Evolutionary conservation across 2,329 filamentous ascomycete species (phyloP), one percentile per base, ranked within the genome.

Genomic region (Botrytis elliptica): DNA sequence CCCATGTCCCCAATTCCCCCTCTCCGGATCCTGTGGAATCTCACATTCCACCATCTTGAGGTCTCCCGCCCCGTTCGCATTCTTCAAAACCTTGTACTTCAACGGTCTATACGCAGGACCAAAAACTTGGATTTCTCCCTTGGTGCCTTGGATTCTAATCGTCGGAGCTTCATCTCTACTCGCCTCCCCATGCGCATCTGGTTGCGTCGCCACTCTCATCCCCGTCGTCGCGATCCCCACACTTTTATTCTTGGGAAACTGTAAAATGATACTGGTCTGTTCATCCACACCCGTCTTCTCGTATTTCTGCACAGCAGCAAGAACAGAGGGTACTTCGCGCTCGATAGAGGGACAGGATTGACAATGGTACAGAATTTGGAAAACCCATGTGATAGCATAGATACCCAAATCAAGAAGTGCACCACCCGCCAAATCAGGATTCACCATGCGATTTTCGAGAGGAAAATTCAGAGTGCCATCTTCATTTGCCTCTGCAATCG

Each of bases 381-480:
- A 92, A 59, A 91, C 86, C 91, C 91, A 93, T 20, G 90, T 92
- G 72, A 93, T 80, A 60, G 88, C 85, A 81, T 93, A 93, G 78
- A 93, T 90, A 22, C 91, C 91, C 70, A 93, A 83, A 82, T 93
- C 91, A 38, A 93, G 84, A 42, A 93, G 82, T 5, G 87, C 88
- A 49, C 91, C 91, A 14, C 91, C 91, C 0, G 90, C 91, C 49
- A 93, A 84, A 77, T 91, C 88, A 55, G 86, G 85, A 80, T 92
- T 93, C 22, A 92, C 88, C 89, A 93, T 91, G 14, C 91, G 86
- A 80, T 90, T 84, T 70, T 83, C 81, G 72, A 84, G 83, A 10
- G 75, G 68, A 46, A 81, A 81, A 1, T 83, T 84, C 18, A 81
- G 74, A 78, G 85, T 87, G 18, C 82, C 85, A 65, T 86, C 84